Evolutionary conservation across 371 early-diverging fungal genomes (phyloP), one percentile per base, ranked within the genome.

Genomic region (Apophysomyces ossiformis): DNA sequence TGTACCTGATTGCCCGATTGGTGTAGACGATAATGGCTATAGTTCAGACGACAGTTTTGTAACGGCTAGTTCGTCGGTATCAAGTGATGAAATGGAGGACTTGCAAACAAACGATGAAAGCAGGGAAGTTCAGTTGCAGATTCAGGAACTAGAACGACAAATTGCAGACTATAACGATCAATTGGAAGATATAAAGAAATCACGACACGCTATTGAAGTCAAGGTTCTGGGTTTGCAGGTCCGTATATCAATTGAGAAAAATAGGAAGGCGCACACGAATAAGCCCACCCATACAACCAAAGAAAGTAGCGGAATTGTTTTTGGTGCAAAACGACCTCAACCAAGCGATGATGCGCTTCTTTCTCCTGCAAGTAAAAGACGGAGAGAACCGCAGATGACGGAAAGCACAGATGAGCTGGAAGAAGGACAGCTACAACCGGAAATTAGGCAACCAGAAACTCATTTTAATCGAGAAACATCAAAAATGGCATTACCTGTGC

Each of bases 201-300:
- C 9, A 15, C 41, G 46, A 38, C 59, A 37, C 5, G 61, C 57
- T 1, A 43, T 64, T 3, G 36, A 69, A n/a, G 41, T 76, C 7
- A 72, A 72, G 13, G 15, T 73, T 1, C 35, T 76, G 36, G 69
- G 63, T 5, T 44, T 73, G 6, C 66, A 67, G 47, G 73, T 76
- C 4, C 63, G 63, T 6, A 37, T 76, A 13, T 76, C 76, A 7
- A 63, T 73, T 12, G 54, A 57, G 12, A 63, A 69, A 15, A 75
- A 75, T 39, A 39, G 67, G 43, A 60, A 45, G 50, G 58, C 62
- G 12, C 43, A 15, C 4, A 45, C 26, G 21, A 50, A 50, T n/a
- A 65, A 9, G 26, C 50, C 60, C 21, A 41, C 26, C 12, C 1
- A 13, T 0, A 5, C 47, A 3, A 13, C 15, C 38, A 21, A 6